Conservation (phyloP, 1,284 basidiomycete species). For the Naganishia sp. region DNA sequence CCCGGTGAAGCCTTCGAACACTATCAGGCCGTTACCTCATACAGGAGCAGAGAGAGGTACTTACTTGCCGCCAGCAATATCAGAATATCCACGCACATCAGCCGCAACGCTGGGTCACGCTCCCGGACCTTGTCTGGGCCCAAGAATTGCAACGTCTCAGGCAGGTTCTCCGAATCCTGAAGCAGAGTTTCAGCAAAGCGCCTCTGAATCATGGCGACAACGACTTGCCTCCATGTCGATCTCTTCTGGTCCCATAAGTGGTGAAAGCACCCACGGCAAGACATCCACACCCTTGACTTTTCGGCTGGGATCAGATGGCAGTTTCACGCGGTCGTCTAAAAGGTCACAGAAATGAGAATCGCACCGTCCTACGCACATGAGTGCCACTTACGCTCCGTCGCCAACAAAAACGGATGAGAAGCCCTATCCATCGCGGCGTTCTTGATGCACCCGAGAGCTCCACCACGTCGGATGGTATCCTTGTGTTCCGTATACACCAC, state of each 20-base stretch:
- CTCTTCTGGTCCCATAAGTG: slow-evolving; percentile 92
- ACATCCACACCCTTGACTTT: slow-evolving; percentile 76
- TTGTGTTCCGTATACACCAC: slow-evolving; percentile 84
- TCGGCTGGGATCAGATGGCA: slow-evolving; percentile 47
- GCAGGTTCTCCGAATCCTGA: slow-evolving; percentile 86
- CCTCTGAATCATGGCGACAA: not conserved
- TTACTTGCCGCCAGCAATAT: slow-evolving; percentile 78
- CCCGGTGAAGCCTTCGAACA: slow-evolving; percentile 65
- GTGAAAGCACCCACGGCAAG: slow-evolving; percentile 79
- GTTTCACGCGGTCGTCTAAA: slow-evolving; percentile 48
- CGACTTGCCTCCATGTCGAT: slow-evolving; percentile 75
- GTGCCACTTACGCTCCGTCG: slow-evolving; percentile 44
- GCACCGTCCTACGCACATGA: not conserved
- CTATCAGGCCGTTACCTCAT: not conserved
- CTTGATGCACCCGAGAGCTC: slow-evolving; percentile 81
- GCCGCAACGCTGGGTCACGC: slow-evolving; percentile 71
- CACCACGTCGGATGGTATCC: slow-evolving; percentile 79
- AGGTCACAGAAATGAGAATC: not conserved
- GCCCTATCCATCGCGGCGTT: slow-evolving; percentile 52
- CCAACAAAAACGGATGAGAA: slow-evolving; percentile 50
- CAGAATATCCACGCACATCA: slow-evolving; percentile 85
- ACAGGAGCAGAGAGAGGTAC: slow-evolving; percentile 33
- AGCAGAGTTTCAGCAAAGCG: slow-evolving; percentile 20
- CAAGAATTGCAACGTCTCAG: slow-evolving; percentile 81
- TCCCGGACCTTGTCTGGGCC: slow-evolving; percentile 83